Conservation (phyloP, 495 filamentous ascomycete genomes). For the Xylaria bambusicola region DNA sequence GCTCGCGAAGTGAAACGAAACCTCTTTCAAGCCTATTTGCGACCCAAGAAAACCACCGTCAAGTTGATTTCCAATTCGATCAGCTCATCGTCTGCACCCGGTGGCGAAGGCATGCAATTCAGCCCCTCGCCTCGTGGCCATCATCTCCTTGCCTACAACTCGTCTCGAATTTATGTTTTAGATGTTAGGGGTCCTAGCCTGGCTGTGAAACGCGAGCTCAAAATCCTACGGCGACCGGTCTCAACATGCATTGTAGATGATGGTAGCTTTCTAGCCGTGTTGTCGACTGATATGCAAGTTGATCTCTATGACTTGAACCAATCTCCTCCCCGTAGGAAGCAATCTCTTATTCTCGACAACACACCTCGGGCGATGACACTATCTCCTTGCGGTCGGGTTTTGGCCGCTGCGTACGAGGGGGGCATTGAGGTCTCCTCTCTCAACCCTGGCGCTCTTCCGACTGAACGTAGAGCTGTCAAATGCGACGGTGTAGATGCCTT, state of each 20-base stretch:
- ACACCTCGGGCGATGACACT: constrained; percentile 74
- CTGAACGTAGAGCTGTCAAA: constrained; percentile 76
- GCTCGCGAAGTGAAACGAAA: constrained; percentile 71
- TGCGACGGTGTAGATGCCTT: constrained; percentile 78
- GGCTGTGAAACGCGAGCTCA: constrained; percentile 72
- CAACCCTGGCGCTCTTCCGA: constrained; percentile 60
- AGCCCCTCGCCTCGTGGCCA: constrained; percentile 73
- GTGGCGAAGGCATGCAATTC: constrained; percentile 85
- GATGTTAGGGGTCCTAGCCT: constrained; percentile 60
- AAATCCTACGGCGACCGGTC: constrained; percentile 74
- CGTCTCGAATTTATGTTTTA: constrained; percentile 82
- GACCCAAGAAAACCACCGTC: constrained; percentile 68
- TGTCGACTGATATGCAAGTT: constrained; percentile 77
- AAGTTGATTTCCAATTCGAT: constrained; percentile 81
- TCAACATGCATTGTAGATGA: constrained; percentile 80
- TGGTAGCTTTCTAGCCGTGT: constrained; percentile 73
- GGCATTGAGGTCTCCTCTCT: constrained; percentile 85
- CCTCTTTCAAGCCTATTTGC: constrained; percentile 76
- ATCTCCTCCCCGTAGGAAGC: constrained; percentile 63
- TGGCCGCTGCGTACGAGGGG: constrained; percentile 84
- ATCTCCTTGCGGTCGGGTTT: constrained; percentile 76
- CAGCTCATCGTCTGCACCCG: constrained; percentile 78
- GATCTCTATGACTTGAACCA: constrained; percentile 74
- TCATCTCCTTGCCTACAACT: constrained; percentile 76
- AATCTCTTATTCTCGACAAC: constrained; percentile 73